Conservation (phyloP, 148 eudicot species). For the Vaccinium darrowii region DNA sequence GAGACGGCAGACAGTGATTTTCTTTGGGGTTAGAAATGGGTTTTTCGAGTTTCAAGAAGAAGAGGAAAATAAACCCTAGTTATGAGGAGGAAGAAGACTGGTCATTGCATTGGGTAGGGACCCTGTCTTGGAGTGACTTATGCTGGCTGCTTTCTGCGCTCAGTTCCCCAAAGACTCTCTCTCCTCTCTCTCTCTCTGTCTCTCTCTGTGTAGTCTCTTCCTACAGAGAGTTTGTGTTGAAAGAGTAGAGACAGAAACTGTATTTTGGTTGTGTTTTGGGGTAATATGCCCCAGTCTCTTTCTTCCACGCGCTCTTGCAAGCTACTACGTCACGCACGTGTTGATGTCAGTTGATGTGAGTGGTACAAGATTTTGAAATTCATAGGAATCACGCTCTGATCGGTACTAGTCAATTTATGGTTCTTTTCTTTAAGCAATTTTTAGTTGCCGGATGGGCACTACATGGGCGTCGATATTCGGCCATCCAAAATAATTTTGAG, state of each 20-base stretch:
- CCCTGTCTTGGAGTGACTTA: background rate
- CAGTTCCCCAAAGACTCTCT: constrained; percentile 12
- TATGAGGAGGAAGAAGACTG: constrained; percentile 7
- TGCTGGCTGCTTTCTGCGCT: constrained; percentile 5
- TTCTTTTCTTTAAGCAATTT: too few relatives aligned
- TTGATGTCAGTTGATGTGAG: background rate
- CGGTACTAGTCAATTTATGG: too few relatives aligned
- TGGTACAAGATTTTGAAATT: background rate
- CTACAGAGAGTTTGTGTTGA: background rate
- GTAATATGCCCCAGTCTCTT: background rate
- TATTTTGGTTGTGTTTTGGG: background rate
- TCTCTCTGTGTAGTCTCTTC: background rate
- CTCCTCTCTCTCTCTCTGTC: background rate
- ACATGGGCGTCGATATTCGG: too few relatives aligned
- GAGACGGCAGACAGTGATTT: background rate
- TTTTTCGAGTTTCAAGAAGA: background rate
- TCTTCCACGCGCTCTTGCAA: background rate
- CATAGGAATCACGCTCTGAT: too few relatives aligned
- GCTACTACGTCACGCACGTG: background rate
- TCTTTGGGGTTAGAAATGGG: background rate
- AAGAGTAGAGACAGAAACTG: background rate
- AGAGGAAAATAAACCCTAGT: constrained; percentile 1
- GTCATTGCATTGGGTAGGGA: background rate
- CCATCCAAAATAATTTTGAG: too few relatives aligned
- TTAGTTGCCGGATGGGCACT: too few relatives aligned